These are phyloP conservation scores for Collybia sp. DNA, from an alignment of 768 basidiomycete species.

Conservation along the genomic window DNA sequence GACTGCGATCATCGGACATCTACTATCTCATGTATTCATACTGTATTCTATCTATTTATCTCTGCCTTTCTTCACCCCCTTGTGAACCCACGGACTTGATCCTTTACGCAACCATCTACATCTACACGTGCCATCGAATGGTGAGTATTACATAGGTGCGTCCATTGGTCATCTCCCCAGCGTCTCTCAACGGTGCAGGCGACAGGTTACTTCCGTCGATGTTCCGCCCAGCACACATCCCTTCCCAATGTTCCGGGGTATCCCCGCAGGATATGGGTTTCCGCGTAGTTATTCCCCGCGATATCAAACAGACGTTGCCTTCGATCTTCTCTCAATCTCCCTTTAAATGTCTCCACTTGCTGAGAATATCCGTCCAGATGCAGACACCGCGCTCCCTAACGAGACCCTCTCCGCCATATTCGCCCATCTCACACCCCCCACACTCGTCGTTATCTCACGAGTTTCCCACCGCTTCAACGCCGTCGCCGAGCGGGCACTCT, in stretches of 20 bases:
- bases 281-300: slow-evolving; percentile 6
- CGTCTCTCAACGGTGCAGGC: background rate
- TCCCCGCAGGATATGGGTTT: slow-evolving; percentile 28
- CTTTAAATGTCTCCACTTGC: slow-evolving; percentile 6
- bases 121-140: too few relatives aligned
- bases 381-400: slow-evolving; percentile 40
- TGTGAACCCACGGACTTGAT: background rate
- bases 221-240: slow-evolving; percentile 33
- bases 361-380: slow-evolving; percentile 7
- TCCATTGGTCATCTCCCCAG: background rate
- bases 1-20: slow-evolving; percentile 12
- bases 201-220: slow-evolving; percentile 27
- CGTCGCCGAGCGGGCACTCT: slow-evolving; percentile 57
- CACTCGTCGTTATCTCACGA: slow-evolving; percentile 35
- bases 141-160: too few relatives aligned
- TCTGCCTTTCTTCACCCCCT: slow-evolving; percentile 3
- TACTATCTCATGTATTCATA: slow-evolving; percentile 13
- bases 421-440: slow-evolving; percentile 25
- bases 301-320: slow-evolving; percentile 5
- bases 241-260: slow-evolving; percentile 26
- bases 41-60: slow-evolving; percentile 17
- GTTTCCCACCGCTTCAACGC: slow-evolving; percentile 45
- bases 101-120: background rate
- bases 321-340: slow-evolving; percentile 4
- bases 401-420: slow-evolving; percentile 52